Base-by-base conservation (phyloP, 768 basidiomycete species). In the Mycena crocata region DNA sequence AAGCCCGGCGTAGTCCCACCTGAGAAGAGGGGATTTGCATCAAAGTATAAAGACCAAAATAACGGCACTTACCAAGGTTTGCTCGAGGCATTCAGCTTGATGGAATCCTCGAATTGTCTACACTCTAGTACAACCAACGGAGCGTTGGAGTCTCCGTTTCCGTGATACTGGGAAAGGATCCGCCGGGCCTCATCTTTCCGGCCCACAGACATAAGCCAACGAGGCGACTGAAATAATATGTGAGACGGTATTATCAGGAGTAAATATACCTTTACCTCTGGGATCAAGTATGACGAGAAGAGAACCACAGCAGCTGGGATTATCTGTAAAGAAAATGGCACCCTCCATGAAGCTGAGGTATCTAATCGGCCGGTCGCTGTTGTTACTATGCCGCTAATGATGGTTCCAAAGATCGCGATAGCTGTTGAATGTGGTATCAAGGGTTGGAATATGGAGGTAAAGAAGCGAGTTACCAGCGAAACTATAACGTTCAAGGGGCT, bases 121-220 rank as follows among this genome's bases (percentile, higher is more conserved):
- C 79, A 85, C 70, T 89, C 85, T 17, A 88, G 76, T 35, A 78
- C 73, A 28, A 89, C 87, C 37, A 88, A 73, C 32, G 85, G 83
- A 19, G 85, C 82, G 72, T 86, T 81, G 21, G 75, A 78, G 57
- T 87, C 81, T 5, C 81, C 84, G 60, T 85, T 78, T 17, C 87
- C 87, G 68, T 89, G 88, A 71, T 85, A 88, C 58, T 82, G 84
- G 49, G 80, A 77, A 14, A 88, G 80, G 68, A 87, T 83, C 30
- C 72, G 78, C 5, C 75, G 78, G 17, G 87, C 87, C 59, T 86
- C 84, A 12, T 83, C 84, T 34, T 83, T 81, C 9, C 82, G 79
- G 19, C 85, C 85, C 44, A 83, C 81, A 5, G 84, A 80, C 42
- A 86, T 78, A 32, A 87, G 75, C 87, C 87, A 89, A 35, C 87